Evolutionary conservation across 2,329 filamentous ascomycete species (phyloP), one percentile per base, ranked within the genome.

Genomic region (Diaporthe amygdali): DNA sequence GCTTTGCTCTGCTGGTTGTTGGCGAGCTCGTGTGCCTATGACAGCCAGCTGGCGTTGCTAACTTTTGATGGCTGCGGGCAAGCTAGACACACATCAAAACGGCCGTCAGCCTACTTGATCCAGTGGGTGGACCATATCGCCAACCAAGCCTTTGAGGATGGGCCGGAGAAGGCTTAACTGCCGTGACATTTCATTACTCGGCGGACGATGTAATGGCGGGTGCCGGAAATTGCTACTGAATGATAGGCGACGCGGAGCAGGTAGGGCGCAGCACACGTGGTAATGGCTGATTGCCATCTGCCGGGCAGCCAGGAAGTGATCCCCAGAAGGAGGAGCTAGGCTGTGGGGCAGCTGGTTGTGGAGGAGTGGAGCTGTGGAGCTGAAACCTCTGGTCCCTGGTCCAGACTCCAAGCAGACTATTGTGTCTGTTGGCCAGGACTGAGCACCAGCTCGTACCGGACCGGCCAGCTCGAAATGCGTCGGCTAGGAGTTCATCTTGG

Each of bases 401-500:
- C 44, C 44, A 64, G 59, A 64, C 59, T 27, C 44, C 30, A 64
- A 64, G 59, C 59, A 64, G 59, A 46, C 25, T 46, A 41, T 27
- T 27, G 41, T 63, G 56, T 17, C 25, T 32, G 12, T n/a, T n/a
- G n/a, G n/a, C n/a, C n/a, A n/a, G n/a, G n/a, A n/a, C n/a, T n/a
- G n/a, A n/a, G n/a, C n/a, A n/a, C n/a, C n/a, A n/a, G n/a, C n/a
- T n/a, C n/a, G n/a, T 63, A 20, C 27, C 30, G 41, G 39, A 12
- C 39, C 39, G 37, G 10, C 39, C 39, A 46, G 39, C 27, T 25
- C 46, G 56, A 44, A 63, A n/a, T 46, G 17, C 55, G 59, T 47
- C 59, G 41, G 34, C 27, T 34, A 63, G 41, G 59, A 63, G 59
- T 63, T 63, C 59, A 37, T 63, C 59, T 63, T 47, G 27, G 59